Conservation (phyloP, 2,329 filamentous ascomycete genomes). For the Boeremia exigua region DNA sequence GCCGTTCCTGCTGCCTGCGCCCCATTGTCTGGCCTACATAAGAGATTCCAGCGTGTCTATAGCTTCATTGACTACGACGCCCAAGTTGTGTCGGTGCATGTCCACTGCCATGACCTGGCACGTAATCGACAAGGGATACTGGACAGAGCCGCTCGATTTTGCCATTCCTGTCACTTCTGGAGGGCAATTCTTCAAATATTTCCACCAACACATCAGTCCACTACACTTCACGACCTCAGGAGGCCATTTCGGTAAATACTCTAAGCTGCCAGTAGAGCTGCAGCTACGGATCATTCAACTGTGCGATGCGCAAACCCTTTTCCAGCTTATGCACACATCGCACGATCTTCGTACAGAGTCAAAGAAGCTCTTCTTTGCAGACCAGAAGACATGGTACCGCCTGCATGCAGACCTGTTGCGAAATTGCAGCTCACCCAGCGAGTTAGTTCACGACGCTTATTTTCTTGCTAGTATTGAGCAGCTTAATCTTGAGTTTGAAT, state of each 20-base stretch:
- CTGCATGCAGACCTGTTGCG: background rate
- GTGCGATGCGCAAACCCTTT: slow-evolving; percentile 19
- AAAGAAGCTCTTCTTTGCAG: slow-evolving; percentile 17
- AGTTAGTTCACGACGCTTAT: background rate
- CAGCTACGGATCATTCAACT: slow-evolving; percentile 14
- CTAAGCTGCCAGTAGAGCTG: slow-evolving; percentile 16
- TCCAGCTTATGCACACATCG: slow-evolving; percentile 23
- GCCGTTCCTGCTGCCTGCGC: too few species aligned
- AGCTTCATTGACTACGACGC: too few species aligned
- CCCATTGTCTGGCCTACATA: too few species aligned
- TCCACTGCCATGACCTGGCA: too few species aligned
- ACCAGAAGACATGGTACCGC: slow-evolving; percentile 5
- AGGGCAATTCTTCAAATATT: too few species aligned
- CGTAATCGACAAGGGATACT: too few species aligned
- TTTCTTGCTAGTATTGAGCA: background rate
- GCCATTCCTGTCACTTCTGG: too few species aligned
- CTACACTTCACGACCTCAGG: too few species aligned
- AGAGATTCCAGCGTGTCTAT: too few species aligned
- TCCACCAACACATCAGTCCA: too few species aligned
- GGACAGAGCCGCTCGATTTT: too few species aligned
- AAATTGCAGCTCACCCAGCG: background rate
- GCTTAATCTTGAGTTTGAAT: background rate
- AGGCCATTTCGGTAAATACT: background rate
- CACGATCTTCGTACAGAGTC: slow-evolving; percentile 5
- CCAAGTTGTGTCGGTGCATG: too few species aligned